Evolutionary conservation across 2,329 filamentous ascomycete species (phyloP).

Genomic region (Curvularia verruculosa): DNA sequence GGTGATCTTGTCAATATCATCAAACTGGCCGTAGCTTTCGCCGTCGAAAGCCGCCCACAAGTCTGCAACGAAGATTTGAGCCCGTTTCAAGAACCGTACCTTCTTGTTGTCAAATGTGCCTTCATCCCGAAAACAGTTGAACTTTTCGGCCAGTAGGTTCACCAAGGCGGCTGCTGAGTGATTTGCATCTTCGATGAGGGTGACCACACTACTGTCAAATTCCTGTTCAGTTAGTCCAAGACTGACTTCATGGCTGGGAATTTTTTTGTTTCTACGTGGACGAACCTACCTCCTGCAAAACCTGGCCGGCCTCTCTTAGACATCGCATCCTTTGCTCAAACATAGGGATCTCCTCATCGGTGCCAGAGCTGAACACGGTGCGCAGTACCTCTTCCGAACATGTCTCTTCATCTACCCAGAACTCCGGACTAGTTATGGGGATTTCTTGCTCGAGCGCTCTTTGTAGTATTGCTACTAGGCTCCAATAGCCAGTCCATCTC

Average conservation of each 20-base stretch:
- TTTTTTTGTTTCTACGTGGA: background rate
- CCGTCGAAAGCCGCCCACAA: conserved; percentile 95
- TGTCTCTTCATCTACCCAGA: conserved; percentile 78
- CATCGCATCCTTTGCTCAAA: conserved; percentile 78
- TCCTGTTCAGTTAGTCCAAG: conserved; percentile 57
- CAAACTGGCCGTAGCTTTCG: conserved; percentile 76
- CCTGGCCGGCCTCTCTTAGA: conserved; percentile 79
- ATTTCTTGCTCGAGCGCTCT: conserved; percentile 88
- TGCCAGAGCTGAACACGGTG: conserved; percentile 84
- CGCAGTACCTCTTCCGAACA: conserved; percentile 76
- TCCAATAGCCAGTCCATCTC: conserved; percentile 94
- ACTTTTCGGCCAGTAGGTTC: conserved; percentile 81
- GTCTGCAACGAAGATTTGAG: conserved; percentile 95
- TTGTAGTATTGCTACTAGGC: conserved; percentile 84
- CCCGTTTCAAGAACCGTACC: conserved; percentile 87
- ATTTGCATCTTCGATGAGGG: conserved; percentile 74
- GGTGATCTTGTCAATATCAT: conserved; percentile 92
- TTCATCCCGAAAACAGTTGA: conserved; percentile 86
- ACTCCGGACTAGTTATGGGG: conserved; percentile 85
- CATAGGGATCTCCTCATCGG: conserved; percentile 84
- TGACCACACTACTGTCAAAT: conserved; percentile 75
- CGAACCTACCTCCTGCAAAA: conserved; percentile 66
- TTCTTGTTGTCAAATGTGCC: conserved; percentile 73
- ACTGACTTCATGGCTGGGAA: background rate
- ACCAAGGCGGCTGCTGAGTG: conserved; percentile 84